phyloP scores from a whole-genome alignment of 2,329 filamentous ascomycete species.

The Microsporum audouinii region DNA sequence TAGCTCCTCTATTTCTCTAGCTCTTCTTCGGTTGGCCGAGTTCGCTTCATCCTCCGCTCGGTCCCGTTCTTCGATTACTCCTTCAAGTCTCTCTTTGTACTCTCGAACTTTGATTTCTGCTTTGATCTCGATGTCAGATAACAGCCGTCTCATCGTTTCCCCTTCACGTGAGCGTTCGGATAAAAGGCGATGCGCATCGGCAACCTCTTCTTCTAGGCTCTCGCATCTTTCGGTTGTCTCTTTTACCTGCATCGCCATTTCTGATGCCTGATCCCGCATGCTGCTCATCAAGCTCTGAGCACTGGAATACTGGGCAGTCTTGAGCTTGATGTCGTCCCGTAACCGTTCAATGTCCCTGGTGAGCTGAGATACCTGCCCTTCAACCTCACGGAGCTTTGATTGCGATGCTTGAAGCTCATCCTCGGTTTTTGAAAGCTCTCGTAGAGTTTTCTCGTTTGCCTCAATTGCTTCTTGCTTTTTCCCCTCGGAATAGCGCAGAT shows the following conservation, averaged over 20 bases:
- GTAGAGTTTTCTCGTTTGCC: conserved; percentile 56
- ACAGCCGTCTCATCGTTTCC: conserved; percentile 83
- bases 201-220: conserved; percentile 80
- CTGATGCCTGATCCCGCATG: conserved; percentile 84
- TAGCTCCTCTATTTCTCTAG: conserved; percentile 77
- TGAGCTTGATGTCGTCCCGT: conserved; percentile 71
- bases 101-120: conserved; percentile 74
- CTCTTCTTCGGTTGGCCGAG: conserved; percentile 60
- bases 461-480: conserved; percentile 70
- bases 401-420: conserved; percentile 53
- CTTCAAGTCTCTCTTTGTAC: conserved; percentile 77
- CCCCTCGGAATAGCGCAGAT: conserved; percentile 64
- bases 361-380: conserved; percentile 60
- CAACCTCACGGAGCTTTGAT: conserved; percentile 57
- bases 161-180: conserved; percentile 80
- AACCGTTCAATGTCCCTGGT: conserved; percentile 55
- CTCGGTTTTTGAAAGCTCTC: conserved; percentile 59
- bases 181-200: conserved; percentile 75
- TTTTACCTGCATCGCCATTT: conserved; percentile 83
- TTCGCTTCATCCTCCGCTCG: conserved; percentile 83
- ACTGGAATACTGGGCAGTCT: conserved; percentile 72
- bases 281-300: conserved; percentile 77
- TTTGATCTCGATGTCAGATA: conserved; percentile 74
- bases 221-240: conserved; percentile 74
- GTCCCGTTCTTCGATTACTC: conserved; percentile 87